These are phyloP conservation scores for Aegle marmelos DNA, from an alignment of 345 rosid genomes.

Conservation along the genomic window DNA sequence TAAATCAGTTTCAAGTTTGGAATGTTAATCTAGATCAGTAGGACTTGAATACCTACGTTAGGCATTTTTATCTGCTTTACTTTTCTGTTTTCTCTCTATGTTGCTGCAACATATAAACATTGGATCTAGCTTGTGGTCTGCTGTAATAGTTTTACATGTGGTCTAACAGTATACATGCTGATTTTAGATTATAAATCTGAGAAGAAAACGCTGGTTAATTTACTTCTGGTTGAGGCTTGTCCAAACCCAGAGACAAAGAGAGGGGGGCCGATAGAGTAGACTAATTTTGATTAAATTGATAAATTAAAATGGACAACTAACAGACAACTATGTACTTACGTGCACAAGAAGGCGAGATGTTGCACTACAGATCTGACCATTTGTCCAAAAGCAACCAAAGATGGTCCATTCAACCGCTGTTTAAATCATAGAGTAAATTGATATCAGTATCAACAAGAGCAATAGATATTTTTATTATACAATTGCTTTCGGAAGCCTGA, in stretches of 20 bases:
- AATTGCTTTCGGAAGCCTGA: constrained; percentile 3
- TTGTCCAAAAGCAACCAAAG: constrained; percentile 96
- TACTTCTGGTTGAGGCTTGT: not conserved
- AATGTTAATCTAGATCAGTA: not conserved
- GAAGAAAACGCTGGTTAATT: not conserved
- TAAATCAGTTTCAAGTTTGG: not conserved
- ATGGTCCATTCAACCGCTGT: constrained; percentile 88
- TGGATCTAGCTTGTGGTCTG: constrained; percentile 3
- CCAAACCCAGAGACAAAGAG: not conserved
- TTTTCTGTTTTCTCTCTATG: not conserved
- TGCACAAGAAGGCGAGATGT: constrained; percentile 93
- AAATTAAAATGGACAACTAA: not conserved
- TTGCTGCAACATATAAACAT: not conserved
- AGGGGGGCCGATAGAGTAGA: not conserved
- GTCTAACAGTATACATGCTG: not conserved
- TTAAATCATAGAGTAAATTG: constrained; percentile 15
- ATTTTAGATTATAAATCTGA: not conserved
- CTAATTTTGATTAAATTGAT: not conserved
- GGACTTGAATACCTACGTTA: not conserved
- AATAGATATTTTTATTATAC: not conserved
- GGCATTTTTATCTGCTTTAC: not conserved
- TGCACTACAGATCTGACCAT: constrained; percentile 98
- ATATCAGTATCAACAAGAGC: not conserved
- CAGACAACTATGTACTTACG: constrained; percentile 41
- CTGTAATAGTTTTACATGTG: not conserved